Conservation (phyloP, 108 stramenopile species). For the Fragilariopsis cylindrus region DNA sequence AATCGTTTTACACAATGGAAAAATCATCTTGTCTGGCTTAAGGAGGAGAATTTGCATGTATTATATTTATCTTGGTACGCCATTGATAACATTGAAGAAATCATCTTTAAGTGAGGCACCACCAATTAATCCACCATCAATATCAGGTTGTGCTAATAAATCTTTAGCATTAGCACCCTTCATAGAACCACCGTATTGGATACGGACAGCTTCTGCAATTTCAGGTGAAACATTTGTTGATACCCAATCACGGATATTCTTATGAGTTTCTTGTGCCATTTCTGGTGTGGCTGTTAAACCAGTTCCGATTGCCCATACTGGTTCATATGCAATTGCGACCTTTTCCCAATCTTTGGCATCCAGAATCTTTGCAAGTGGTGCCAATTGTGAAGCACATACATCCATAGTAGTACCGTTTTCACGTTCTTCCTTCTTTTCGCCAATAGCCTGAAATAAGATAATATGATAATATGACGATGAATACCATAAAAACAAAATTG, state of each 20-base stretch:
- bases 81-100: conserved; percentile 94
- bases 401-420: conserved; percentile 92
- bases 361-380: conserved; percentile 76
- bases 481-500: background rate
- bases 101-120: conserved; percentile 94
- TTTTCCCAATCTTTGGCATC: conserved; percentile 77
- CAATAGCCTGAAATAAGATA: conserved; percentile 55
- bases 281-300: conserved; percentile 99
- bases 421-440: conserved; percentile 98
- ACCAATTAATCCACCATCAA: conserved; percentile 96
- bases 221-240: conserved; percentile 81
- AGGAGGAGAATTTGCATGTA: background rate
- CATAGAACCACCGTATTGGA: conserved; percentile 98
- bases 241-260: conserved; percentile 91
- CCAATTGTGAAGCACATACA: conserved; percentile 88
- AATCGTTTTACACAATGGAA: too few relatives aligned
- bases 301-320: conserved; percentile 97
- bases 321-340: conserved; percentile 92
- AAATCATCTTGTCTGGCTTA: too few relatives aligned
- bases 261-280: conserved; percentile 99
- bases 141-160: conserved; percentile 84
- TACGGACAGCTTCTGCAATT: conserved; percentile 85
- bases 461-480: background rate
- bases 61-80: conserved; percentile 59
- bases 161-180: conserved; percentile 90